Evolutionary conservation across 805 yeast species (phyloP), one percentile per base, ranked within the genome.

Genomic region (Hanseniaspora osmophila): DNA sequence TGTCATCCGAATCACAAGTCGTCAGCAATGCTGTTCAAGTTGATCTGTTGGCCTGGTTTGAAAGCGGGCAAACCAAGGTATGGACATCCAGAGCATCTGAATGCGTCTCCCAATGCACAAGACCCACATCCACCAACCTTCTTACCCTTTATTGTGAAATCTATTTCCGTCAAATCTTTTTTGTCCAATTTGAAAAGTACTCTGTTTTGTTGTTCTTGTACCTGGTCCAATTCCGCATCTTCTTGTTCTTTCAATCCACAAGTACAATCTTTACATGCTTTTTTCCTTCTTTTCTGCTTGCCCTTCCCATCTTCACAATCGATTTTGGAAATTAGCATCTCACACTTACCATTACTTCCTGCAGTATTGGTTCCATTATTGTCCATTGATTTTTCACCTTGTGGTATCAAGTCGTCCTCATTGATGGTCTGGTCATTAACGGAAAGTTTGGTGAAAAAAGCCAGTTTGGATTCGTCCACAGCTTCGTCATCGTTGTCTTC

Each of bases 51-150:
- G 44, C 99, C 99, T 1, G 97, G 98, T 65, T 87, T 87, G 73
- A 92, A 92, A 3, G 99, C 96, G 13, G 99, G 99, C 41, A 92
- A 69, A 0, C 99, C 99, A 53, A 92, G 68, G 64, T 80, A 92
- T 37, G 99, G 99, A 66, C 99, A 92, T 2, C 97, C 96, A 54
- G 88, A 95, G 63, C 99, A 92, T 58, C 99, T 72, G 67, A 92
- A 92, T 0, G 98, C 98, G 63, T 92, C 99, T 40, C 99, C 99
- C 43, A 92, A 71, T 0, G 97, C 80, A 66, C 99, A 92, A 10
- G 95, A 84, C 22, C 95, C 95, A 67, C 99, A 92, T 2, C 96
- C 96, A 32, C 96, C 96, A 11, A 94, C 82, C 57, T 62, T 58
- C 58, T 90, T 90, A 37, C 97, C 97, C 52, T 88, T 86, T n/a